Conservation (phyloP, 1,284 basidiomycete species). For the Testicularia cyperi region DNA sequence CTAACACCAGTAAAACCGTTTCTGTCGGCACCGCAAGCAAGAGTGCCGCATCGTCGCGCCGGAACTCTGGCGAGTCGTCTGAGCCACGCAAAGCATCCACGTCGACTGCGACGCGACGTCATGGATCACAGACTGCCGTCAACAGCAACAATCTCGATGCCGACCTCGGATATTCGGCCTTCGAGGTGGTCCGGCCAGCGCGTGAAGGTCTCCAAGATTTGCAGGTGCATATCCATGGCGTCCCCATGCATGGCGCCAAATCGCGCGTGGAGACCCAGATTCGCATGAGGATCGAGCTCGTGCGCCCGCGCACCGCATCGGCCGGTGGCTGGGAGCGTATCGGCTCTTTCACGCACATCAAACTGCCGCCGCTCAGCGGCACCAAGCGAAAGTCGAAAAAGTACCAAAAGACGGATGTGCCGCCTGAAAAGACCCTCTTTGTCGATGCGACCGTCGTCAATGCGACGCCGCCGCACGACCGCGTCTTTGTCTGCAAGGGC, state of each 20-base stretch:
- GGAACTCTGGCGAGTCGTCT: constrained; percentile 37
- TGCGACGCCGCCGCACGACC: constrained; percentile 74
- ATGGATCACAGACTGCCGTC: constrained; percentile 33
- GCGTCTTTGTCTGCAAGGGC: constrained; percentile 69
- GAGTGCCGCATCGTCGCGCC: constrained; percentile 33
- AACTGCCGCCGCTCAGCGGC: constrained; percentile 57
- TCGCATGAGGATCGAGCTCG: constrained; percentile 56
- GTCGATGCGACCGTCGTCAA: constrained; percentile 56
- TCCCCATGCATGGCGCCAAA: constrained; percentile 82
- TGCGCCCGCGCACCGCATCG: constrained; percentile 24
- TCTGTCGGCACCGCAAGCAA: constrained; percentile 5
- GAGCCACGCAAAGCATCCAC: constrained; percentile 23
- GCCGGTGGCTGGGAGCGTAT: constrained; percentile 52
- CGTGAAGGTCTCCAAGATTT: constrained; percentile 44
- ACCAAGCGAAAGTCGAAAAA: constrained; percentile 69
- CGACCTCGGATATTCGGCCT: constrained; percentile 46
- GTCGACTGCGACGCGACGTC: constrained; percentile 7
- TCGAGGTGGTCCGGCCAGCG: constrained; percentile 41
- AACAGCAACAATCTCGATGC: constrained; percentile 49
- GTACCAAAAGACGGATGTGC: constrained; percentile 63
- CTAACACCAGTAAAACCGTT: constrained; percentile 1
- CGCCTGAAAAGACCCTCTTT: constrained; percentile 56
- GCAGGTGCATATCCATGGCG: constrained; percentile 71
- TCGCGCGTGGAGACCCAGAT: constrained; percentile 83
- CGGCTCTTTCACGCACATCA: constrained; percentile 57